Conservation (phyloP, 306 rosid genomes). For the Psophocarpus tetragonolobus region DNA sequence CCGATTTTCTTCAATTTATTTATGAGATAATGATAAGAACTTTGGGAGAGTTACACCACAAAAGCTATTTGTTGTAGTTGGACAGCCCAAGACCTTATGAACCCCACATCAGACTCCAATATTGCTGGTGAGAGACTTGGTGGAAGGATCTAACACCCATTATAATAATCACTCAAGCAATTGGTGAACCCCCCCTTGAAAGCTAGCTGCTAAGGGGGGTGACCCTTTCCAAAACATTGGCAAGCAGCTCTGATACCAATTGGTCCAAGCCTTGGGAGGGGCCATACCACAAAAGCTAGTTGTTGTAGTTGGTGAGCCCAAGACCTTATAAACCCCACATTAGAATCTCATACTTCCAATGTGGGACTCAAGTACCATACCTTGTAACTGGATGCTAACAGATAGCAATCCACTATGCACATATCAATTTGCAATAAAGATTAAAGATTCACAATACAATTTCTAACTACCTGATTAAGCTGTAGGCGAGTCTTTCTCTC, state of each 20-base stretch:
- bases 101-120: too few species aligned
- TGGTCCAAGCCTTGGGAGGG: background rate
- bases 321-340: too few species aligned
- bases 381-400: too few species aligned
- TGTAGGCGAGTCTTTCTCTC: constrained; percentile 96
- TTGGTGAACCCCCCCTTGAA: background rate
- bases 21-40: too few species aligned
- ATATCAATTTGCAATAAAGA: constrained; percentile 27
- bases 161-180: too few species aligned
- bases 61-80: too few species aligned
- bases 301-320: background rate
- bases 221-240: background rate
- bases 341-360: too few species aligned
- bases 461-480: constrained; percentile 73
- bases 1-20: constrained; percentile 29
- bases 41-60: too few species aligned
- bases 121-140: too few species aligned
- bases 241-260: background rate
- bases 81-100: too few species aligned
- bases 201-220: background rate
- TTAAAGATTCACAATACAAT: constrained; percentile 17
- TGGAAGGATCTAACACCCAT: too few species aligned
- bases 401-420: constrained; percentile 15
- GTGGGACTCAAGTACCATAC: too few species aligned
- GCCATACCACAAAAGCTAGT: background rate